Evolutionary conservation across 257 asterid genomes (phyloP), one percentile per base, ranked within the genome.

Genomic region (Prunella vulgaris): DNA sequence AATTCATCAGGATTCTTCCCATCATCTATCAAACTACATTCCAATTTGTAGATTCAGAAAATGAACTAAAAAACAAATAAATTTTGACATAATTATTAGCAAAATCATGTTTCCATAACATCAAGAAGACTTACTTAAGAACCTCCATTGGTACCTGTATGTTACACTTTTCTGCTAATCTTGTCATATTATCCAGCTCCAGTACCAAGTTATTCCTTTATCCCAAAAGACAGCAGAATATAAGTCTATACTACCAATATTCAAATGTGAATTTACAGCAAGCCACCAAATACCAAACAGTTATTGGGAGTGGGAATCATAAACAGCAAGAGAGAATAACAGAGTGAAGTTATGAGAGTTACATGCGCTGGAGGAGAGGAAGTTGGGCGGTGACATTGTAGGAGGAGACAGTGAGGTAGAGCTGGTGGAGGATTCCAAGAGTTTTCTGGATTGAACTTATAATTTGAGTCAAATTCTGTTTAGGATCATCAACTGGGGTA

Each of bases 1-100:
- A 83, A 89, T 72, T 94, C 96, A 80, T 91, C 96, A 18, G 97
- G 99, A 70, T 94, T 94, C 84, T 91, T 89, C 83, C 99, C 97
- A 62, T 94, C 97, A 80, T 94, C 99, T 32, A 94, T 89, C 79
- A 94, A 86, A 81, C 97, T 94, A 58, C 70, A 80, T 13, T 61
- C 53, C 17, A 27, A 49, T 58, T 68, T 21, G 4, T 24, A 49
- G 10, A 71, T n/a, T 61, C 70, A 71, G 32, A 71, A 21, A 18
- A 33, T 20, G 22, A n/a, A 53, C 14, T 30, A 27, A 28, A 33
- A 10, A 48, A 10, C 40, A 7, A 13, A 15, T 30, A 0, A 20
- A 10, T 51, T 32, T 1, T 18, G 3, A 37, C 20, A 65, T 14
- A 20, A 4, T 40, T 27, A 22, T 21, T n/a, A n/a, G n/a, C n/a